Base-by-base conservation (phyloP, 2,329 filamentous ascomycete genomes). In the Bretziella fagacearum region DNA sequence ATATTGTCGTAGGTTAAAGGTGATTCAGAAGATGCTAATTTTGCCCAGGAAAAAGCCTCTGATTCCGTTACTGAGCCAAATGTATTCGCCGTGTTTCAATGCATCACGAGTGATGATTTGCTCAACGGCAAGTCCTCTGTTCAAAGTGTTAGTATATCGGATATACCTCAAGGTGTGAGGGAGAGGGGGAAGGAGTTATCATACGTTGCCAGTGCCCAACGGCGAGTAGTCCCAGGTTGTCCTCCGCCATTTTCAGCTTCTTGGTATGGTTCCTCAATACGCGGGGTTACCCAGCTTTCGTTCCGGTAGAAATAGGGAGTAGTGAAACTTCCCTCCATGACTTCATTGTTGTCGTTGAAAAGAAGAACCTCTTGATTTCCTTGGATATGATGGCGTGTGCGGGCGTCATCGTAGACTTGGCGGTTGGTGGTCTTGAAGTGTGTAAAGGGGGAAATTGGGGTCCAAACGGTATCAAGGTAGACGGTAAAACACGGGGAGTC, bases 61-160 rank as follows among this genome's bases (percentile, higher is more conserved):
- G 1, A 89, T 81, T 0, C 83, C 86, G 60, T 89, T 95, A 60
- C 86, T 94, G 46, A 95, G 64, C 82, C 85, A 93, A 52, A 87
- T 81, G 46, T 79, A 70, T 60, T 95, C 87, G 1, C 79, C 83
- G 53, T 84, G 68, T 3, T 67, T 58, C 10, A 94, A 60, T 5
- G 77, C 77, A 10, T 69, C 63, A 2, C 65, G 66, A n/a, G 60
- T 60, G 13, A 94, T 66, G 2, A 65, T 60, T 52, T 77, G 71
- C 57, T 93, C 82, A 25, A 70, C 66, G 46, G 74, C 86, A 37
- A 91, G 63, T 0, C 63, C 64, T 49, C 70, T 74, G 42, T 26
- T 15, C 26, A 52, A 49, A 44, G n/a, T n/a, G 37, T 44, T 20
- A 44, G 41, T 30, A 39, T 10, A 11, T 6, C 4, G 17, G 13